phyloP scores from a whole-genome alignment of 2,329 filamentous ascomycete genomes.

The Stachybotrys chlorohalonatus region DNA sequence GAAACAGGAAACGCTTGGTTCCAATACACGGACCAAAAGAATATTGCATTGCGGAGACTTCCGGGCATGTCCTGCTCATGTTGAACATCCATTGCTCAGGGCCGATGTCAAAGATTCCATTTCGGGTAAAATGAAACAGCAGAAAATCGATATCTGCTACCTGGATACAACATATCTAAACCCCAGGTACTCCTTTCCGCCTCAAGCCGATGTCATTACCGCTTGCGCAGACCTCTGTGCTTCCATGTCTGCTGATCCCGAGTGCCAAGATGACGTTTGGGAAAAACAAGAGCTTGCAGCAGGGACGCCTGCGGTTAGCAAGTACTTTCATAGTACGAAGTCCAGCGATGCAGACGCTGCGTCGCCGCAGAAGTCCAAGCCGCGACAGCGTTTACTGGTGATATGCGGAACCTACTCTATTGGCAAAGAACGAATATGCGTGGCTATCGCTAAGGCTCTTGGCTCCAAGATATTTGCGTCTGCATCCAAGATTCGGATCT shows the following conservation, averaged over 20 bases:
- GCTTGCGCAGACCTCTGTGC: slow-evolving; percentile 84
- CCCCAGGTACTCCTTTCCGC: slow-evolving; percentile 89
- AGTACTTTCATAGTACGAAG: slow-evolving; percentile 38
- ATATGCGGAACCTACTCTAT: slow-evolving; percentile 97
- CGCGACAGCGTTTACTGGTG: slow-evolving; percentile 62
- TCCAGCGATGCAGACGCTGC: slow-evolving; percentile 18
- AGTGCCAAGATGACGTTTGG: slow-evolving; percentile 37
- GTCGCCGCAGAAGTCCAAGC: slow-evolving; percentile 11
- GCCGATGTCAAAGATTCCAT: slow-evolving; percentile 64
- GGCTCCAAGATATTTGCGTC: slow-evolving; percentile 84
- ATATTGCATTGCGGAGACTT: slow-evolving; percentile 96
- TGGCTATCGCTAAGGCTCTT: slow-evolving; percentile 82
- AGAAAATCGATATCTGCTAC: slow-evolving; percentile 92
- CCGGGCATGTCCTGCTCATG: slow-evolving; percentile 75
- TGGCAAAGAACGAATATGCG: slow-evolving; percentile 91
- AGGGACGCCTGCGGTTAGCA: slow-evolving; percentile 37
- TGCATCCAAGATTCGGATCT: slow-evolving; percentile 73
- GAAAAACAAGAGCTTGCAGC: slow-evolving; percentile 31
- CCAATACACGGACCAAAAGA: slow-evolving; percentile 56
- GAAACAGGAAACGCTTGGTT: slow-evolving; percentile 57
- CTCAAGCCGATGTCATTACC: slow-evolving; percentile 76
- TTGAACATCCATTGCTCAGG: slow-evolving; percentile 71
- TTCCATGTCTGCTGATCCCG: slow-evolving; percentile 59
- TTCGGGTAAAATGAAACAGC: slow-evolving; percentile 64
- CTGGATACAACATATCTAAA: slow-evolving; percentile 96